Base-by-base conservation (phyloP, 345 rosid species). In the Boechera divaricarpa region DNA sequence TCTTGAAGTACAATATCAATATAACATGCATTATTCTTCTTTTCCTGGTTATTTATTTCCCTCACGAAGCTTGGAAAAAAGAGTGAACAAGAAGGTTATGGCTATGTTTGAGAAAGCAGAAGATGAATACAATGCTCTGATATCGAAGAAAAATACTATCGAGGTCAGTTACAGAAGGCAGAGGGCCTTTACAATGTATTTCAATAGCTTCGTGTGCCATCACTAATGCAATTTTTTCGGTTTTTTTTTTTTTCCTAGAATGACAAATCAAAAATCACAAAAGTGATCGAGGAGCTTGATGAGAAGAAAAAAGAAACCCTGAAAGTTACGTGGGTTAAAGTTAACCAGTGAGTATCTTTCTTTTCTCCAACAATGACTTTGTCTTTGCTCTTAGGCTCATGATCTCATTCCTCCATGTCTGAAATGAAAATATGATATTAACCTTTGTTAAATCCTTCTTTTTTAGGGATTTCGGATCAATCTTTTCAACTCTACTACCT, bases 101-200 rank as follows among this genome's bases (percentile, higher is more conserved):
- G 88, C 94, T 1, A 92, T 95, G 98, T 95, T 95, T 60, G 99
- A 95, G 86, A 95, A 95, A 81, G 99, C 99, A 63, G 99, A 95
- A 73, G 99, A 95, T 81, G 99, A 95, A 79, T 92, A 89, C 82
- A 89, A 89, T 81, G 96, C 89, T 75, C 77, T 95, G 84, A 91
- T 88, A 78, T 89, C 90, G 11, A 95, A 91, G 88, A 95, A 95
- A 75, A 90, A 73, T 84, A 95, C 90, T 57, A 90, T 95, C 33
- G 98, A 95, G 98, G 99, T 95, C 64, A 64, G 83, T 76, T 81
- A 54, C 60, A 1, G 9, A 12, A 6, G 48, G 15, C 15, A 38
- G 70, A 77, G 66, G 2, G 51, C 53, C 36, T 67, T 48, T 76
- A 44, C 62, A 26, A 48, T 56, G 41, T 65, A 28, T 28, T 67